Percentiles rank a stretch among this genome's conserved stretches.
phyloP scores from a whole-genome alignment of 495 filamentous ascomycete species.

The Bombardia bombarda region DNA sequence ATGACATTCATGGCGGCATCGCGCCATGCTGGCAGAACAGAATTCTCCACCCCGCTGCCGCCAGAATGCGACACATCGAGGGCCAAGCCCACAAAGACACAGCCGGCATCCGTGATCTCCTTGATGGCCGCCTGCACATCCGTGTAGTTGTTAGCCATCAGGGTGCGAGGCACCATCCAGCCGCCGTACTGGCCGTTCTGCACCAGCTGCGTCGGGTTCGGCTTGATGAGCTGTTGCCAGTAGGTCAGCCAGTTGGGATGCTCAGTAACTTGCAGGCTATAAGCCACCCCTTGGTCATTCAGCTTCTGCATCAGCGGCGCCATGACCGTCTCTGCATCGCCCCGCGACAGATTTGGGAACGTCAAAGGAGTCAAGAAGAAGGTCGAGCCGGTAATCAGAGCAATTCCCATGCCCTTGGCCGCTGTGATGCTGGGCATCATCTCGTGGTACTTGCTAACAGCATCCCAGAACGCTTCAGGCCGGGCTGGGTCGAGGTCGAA shows the following conservation, averaged over 20 bases:
- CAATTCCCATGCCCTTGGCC: conserved; percentile 30
- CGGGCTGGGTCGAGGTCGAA: conserved; percentile 23
- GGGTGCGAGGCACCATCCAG: conserved; percentile 49
- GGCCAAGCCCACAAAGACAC: conserved; percentile 28
- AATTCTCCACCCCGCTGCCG: conserved; percentile 24
- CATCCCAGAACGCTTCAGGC: conserved; percentile 34
- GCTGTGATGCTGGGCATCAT: conserved; percentile 15
- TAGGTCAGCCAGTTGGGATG: conserved; percentile 38
- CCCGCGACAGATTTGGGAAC: conserved; percentile 24
- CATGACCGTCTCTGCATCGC: conserved; percentile 26
- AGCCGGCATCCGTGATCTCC: conserved; percentile 31
- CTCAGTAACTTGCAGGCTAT: conserved; percentile 14
- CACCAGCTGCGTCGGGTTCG: conserved; percentile 32
- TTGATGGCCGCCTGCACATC: conserved; percentile 29
- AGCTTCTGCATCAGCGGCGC: conserved; percentile 25
- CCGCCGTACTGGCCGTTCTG: conserved; percentile 48
- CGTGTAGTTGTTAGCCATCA: conserved; percentile 25
- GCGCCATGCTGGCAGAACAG: conserved; percentile 45
- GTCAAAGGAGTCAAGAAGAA: conserved; percentile 39
- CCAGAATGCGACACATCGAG: conserved; percentile 23
- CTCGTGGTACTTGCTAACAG: conserved; percentile 20
- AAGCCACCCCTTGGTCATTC: conserved; percentile 21
- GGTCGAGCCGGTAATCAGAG: conserved; percentile 37
- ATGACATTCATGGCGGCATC: conserved; percentile 16
- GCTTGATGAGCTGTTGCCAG: conserved; percentile 35